Percentiles rank a stretch among this genome's conserved stretches.
Conservation (phyloP, 768 basidiomycete genomes). For the Tulasnella sp. region DNA sequence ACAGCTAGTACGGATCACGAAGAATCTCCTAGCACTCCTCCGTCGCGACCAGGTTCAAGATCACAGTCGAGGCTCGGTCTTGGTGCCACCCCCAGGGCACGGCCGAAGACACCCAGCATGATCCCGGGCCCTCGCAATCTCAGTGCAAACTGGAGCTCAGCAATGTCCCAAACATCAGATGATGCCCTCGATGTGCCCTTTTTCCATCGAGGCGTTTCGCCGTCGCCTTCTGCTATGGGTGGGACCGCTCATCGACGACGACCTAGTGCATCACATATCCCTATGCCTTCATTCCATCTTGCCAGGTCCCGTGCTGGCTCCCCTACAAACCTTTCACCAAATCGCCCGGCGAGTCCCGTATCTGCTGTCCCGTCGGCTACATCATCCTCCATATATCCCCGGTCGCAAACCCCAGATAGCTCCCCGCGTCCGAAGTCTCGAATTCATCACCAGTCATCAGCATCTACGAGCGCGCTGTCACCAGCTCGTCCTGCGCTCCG, state of each 20-base stretch:
- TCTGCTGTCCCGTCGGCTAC: slow-evolving; percentile 49
- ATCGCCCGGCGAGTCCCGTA: slow-evolving; percentile 55
- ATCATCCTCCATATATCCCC: slow-evolving; percentile 36
- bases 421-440: slow-evolving; percentile 51
- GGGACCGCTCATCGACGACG: slow-evolving; percentile 32
- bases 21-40: slow-evolving; percentile 25
- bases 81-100: slow-evolving; percentile 60
- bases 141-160: slow-evolving; percentile 53
- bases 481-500: slow-evolving; percentile 38
- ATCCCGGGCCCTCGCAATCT: slow-evolving; percentile 69
- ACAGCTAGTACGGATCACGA: neutral
- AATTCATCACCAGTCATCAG: slow-evolving; percentile 20
- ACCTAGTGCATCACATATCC: slow-evolving; percentile 58
- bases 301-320: slow-evolving; percentile 54
- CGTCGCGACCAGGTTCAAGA: slow-evolving; percentile 31
- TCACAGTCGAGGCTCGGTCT: slow-evolving; percentile 31
- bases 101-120: slow-evolving; percentile 77
- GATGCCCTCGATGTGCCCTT: slow-evolving; percentile 50
- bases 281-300: slow-evolving; percentile 29
- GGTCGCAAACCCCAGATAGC: slow-evolving; percentile 73
- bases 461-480: slow-evolving; percentile 42
- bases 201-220: slow-evolving; percentile 65
- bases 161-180: slow-evolving; percentile 49
- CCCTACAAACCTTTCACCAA: slow-evolving; percentile 68
- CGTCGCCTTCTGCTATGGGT: slow-evolving; percentile 45